These are phyloP conservation scores for Cytospora chrysosperma DNA, from an alignment of 2,329 filamentous ascomycete genomes.

Conservation along the genomic window DNA sequence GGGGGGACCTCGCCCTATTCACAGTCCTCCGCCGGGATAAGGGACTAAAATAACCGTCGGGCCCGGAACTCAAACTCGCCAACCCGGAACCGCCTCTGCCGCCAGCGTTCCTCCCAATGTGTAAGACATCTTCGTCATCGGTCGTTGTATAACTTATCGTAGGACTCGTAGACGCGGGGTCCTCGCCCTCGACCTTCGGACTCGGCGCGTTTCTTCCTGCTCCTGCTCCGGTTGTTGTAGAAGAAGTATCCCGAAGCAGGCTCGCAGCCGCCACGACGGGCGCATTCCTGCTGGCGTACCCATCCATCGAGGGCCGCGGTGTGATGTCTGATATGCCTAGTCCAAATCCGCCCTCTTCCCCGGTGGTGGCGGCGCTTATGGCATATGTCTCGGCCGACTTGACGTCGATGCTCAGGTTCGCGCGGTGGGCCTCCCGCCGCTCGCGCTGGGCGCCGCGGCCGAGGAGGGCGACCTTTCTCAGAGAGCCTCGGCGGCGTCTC, in stretches of 20 bases:
- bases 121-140: conserved; percentile 77
- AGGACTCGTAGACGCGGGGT: conserved; percentile 46
- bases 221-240: neutral
- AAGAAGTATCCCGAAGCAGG: conserved; percentile 21
- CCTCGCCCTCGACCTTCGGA: conserved; percentile 22
- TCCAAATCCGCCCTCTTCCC: conserved; percentile 38
- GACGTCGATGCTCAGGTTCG: conserved; percentile 44
- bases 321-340: conserved; percentile 48
- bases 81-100: conserved; percentile 39
- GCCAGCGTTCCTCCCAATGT: conserved; percentile 55
- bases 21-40: conserved; percentile 48
- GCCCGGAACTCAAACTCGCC: conserved; percentile 52
- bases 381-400: conserved; percentile 31
- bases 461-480: conserved; percentile 82
- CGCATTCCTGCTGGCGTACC: conserved; percentile 39
- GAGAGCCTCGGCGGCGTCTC: conserved; percentile 75
- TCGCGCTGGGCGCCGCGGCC: conserved; percentile 68
- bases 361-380: conserved; percentile 20
- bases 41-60: conserved; percentile 62
- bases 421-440: conserved; percentile 47
- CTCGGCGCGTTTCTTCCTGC: neutral
- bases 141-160: conserved; percentile 70
- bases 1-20: conserved; percentile 58
- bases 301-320: conserved; percentile 47
- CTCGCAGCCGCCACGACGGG: conserved; percentile 22